Conservation (phyloP, 345 rosid species). For the Populus euphratica region DNA sequence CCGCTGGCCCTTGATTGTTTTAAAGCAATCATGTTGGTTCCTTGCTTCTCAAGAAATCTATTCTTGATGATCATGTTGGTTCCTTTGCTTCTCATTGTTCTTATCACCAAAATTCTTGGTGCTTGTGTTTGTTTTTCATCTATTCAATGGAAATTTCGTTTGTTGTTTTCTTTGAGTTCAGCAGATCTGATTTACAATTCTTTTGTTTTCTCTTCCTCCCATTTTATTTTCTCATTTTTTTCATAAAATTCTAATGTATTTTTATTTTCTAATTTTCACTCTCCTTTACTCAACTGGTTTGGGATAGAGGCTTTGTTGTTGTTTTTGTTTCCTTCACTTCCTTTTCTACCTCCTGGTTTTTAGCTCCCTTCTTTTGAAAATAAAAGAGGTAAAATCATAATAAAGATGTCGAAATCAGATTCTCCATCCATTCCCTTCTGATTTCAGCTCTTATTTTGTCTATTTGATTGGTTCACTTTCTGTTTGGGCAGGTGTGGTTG, state of each 20-base stretch:
- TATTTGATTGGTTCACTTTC: constrained; percentile 64
- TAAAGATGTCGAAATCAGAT: background rate
- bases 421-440: constrained; percentile 6
- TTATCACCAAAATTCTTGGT: background rate
- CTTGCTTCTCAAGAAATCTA: background rate
- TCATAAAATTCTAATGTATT: background rate
- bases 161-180: background rate
- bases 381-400: background rate
- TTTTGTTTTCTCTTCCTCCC: background rate
- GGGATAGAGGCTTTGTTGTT: background rate
- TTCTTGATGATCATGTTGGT: background rate
- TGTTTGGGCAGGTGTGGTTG: constrained; percentile 59
- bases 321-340: background rate
- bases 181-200: background rate
- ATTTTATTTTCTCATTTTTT: background rate
- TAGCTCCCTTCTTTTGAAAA: constrained; percentile 6
- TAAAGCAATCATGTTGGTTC: background rate
- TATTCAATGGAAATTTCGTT: background rate
- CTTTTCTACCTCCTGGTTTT: background rate
- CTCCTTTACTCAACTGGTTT: background rate
- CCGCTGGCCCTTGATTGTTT: background rate
- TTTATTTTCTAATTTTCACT: background rate
- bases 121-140: background rate
- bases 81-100: background rate
- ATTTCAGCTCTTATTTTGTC: constrained; percentile 36